These are phyloP conservation scores for Grosmannia penicillata DNA, from an alignment of 2,329 filamentous ascomycete genomes.

Conservation along the genomic window DNA sequence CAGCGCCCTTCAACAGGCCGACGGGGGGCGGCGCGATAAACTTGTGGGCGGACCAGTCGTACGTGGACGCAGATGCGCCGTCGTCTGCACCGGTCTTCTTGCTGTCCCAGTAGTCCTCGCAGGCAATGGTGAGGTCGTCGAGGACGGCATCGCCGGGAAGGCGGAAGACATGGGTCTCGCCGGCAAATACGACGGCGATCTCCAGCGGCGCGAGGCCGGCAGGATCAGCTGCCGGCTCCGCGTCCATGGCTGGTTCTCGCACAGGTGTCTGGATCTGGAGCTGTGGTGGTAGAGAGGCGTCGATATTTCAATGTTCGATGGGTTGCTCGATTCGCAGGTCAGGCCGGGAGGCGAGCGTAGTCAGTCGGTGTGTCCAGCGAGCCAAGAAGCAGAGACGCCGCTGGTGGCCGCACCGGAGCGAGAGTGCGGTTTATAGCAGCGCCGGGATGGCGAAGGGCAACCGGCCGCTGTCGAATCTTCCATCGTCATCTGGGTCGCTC, in stretches of 20 bases:
- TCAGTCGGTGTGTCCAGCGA: too few species aligned
- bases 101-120: slow-evolving; percentile 8
- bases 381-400: not conserved
- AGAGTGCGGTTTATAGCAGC: not conserved
- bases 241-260: too few species aligned
- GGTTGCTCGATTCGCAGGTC: too few species aligned
- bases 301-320: too few species aligned
- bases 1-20: slow-evolving; percentile 14
- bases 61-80: not conserved
- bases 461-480: slow-evolving; percentile 6
- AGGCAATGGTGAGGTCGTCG: slow-evolving; percentile 13
- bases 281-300: too few species aligned
- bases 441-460: not conserved
- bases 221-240: too few species aligned
- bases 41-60: slow-evolving; percentile 13
- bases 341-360: too few species aligned
- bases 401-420: too few species aligned
- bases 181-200: slow-evolving; percentile 11
- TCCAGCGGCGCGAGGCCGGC: slow-evolving; percentile 1
- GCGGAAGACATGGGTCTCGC: slow-evolving; percentile 9
- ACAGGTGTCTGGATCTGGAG: too few species aligned
- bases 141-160: slow-evolving; percentile 10
- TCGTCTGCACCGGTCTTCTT: not conserved
- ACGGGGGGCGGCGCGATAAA: slow-evolving; percentile 13
- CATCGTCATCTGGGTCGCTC: not conserved